Percentiles rank a stretch among this genome's conserved stretches.
Conservation (phyloP, 306 rosid species). For the Gastrolobium bilobum region DNA sequence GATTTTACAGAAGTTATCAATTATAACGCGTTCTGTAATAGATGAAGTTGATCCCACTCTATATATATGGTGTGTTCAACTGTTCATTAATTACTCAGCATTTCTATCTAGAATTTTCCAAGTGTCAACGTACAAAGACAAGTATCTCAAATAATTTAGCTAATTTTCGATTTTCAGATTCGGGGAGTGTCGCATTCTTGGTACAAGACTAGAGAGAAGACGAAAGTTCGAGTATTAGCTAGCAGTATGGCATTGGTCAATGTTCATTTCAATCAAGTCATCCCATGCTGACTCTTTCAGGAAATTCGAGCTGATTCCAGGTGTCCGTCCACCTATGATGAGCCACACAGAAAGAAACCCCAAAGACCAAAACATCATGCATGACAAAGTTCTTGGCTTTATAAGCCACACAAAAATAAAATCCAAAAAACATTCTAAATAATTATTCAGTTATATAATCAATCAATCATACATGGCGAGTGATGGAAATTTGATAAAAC, state of each 20-base stretch:
- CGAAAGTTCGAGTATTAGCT: constrained; percentile 41
- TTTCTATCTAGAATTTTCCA: too few relatives aligned
- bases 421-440: constrained; percentile 28
- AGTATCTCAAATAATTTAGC: neutral
- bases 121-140: too few relatives aligned
- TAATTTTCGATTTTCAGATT: neutral
- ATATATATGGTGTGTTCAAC: too few relatives aligned
- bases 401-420: constrained; percentile 27
- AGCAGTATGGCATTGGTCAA: constrained; percentile 47
- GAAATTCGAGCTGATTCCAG: constrained; percentile 46
- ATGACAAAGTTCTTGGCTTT: neutral
- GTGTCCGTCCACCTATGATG: constrained; percentile 50
- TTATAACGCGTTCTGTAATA: too few relatives aligned
- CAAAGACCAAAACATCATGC: neutral
- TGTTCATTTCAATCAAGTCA: constrained; percentile 53
- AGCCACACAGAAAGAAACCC: constrained; percentile 37
- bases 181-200: constrained; percentile 10
- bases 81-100: too few relatives aligned
- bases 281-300: constrained; percentile 16
- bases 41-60: too few relatives aligned
- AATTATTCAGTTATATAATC: constrained; percentile 30
- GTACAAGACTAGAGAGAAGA: neutral
- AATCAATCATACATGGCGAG: constrained; percentile 48
- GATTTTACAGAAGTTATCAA: too few relatives aligned
- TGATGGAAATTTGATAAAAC: constrained; percentile 42